Evolutionary conservation across 139 green algal genomes (phyloP).

Genomic region (Chlorella sp.): DNA sequence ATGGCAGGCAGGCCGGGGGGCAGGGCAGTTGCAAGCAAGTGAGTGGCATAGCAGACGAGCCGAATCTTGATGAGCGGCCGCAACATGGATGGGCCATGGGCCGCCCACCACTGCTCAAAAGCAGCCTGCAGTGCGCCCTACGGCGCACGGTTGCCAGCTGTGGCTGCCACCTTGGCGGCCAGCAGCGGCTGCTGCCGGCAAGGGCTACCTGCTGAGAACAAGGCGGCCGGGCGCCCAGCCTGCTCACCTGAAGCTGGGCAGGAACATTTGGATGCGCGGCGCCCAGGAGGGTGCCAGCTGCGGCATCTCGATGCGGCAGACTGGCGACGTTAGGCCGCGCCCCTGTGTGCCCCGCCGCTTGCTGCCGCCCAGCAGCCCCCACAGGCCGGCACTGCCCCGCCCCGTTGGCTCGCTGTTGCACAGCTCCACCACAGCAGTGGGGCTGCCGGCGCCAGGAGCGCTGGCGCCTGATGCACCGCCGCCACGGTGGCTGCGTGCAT

Average conservation of each 20-base stretch:
- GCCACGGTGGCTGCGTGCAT: slow-evolving; percentile 13
- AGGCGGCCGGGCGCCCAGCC: no score
- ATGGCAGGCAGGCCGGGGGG: no score
- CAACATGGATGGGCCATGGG: no score
- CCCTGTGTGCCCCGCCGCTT: not conserved
- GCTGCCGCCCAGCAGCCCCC: not conserved
- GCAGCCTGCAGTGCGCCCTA: no score
- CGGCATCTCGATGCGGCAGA: slow-evolving; percentile 71
- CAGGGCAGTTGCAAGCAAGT: no score
- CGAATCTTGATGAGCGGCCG: no score
- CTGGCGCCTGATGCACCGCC: not conserved
- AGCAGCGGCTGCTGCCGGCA: no score
- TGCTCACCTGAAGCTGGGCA: slow-evolving; percentile 88
- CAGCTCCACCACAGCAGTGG: not conserved
- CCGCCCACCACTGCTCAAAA: no score
- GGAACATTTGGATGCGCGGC: slow-evolving; percentile 59
- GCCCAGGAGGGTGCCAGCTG: slow-evolving; percentile 34
- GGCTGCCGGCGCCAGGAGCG: not conserved
- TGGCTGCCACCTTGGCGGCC: no score
- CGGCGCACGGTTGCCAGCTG: no score
- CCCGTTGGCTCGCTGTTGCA: not conserved
- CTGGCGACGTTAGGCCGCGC: slow-evolving; percentile 46
- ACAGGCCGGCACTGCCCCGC: not conserved
- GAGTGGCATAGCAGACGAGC: no score
- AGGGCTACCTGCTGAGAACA: no score